phyloP scores from a whole-genome alignment of 768 basidiomycete species.

The Royoungia palumana region DNA sequence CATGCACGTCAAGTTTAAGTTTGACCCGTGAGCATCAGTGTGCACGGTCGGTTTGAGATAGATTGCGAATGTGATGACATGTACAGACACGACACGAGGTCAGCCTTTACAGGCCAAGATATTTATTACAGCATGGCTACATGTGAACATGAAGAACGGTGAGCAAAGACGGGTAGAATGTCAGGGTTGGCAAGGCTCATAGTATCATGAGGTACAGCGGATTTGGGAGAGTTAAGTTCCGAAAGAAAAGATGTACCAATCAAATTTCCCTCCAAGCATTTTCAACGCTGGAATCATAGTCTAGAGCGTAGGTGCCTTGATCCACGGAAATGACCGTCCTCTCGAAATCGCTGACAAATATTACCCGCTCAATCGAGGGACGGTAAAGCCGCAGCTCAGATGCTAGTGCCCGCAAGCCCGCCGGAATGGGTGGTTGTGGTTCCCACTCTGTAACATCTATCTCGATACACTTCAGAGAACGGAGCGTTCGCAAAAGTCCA shows the following conservation, averaged over 20 bases:
- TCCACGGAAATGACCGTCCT: conserved; percentile 44
- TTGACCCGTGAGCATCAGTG: conserved; percentile 15
- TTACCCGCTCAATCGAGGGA: conserved; percentile 45
- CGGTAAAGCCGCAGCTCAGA: conserved; percentile 61
- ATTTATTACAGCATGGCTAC: conserved; percentile 16
- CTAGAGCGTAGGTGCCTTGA: conserved; percentile 28
- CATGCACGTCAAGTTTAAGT: conserved; percentile 22
- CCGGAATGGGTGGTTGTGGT: conserved; percentile 48
- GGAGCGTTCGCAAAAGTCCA: conserved; percentile 52
- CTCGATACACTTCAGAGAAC: conserved; percentile 51
- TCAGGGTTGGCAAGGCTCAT: conserved; percentile 2
- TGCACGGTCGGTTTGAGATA: neutral
- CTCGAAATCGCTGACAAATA: conserved; percentile 66
- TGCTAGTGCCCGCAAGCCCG: conserved; percentile 56
- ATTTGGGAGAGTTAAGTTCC: conserved; percentile 1
- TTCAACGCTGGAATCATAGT: conserved; percentile 25
- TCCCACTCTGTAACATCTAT: conserved; percentile 66
- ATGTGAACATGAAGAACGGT: conserved; percentile 16
- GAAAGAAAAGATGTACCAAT: conserved; percentile 9
- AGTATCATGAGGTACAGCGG: neutral
- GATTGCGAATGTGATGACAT: neutral
- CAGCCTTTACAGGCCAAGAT: conserved; percentile 8
- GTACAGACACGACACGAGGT: neutral
- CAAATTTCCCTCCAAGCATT: conserved; percentile 33
- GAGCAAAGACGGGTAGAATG: conserved; percentile 4